These are phyloP conservation scores for Tolypocladium album DNA, from an alignment of 2,329 filamentous ascomycete species.

Conservation along the genomic window DNA sequence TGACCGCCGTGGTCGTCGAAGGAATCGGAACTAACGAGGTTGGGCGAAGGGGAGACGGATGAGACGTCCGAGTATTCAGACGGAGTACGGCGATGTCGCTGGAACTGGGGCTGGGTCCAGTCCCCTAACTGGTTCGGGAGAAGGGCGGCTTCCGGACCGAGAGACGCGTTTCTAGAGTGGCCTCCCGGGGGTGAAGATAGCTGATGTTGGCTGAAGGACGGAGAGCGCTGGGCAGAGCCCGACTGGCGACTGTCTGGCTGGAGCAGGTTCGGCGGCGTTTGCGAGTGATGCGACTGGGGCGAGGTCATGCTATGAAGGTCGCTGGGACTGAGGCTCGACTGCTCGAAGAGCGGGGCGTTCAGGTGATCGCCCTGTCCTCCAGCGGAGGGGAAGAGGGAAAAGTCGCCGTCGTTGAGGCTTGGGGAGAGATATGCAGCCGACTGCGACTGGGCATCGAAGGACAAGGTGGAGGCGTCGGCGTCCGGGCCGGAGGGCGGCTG, in stretches of 20 bases:
- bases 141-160: conserved; percentile 47
- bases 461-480: conserved; percentile 25
- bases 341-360: conserved; percentile 50
- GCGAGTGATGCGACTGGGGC: conserved; percentile 43
- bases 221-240: conserved; percentile 43
- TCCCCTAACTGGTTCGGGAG: conserved; percentile 39
- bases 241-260: conserved; percentile 36
- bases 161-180: conserved; percentile 46
- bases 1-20: conserved; percentile 65
- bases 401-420: conserved; percentile 45
- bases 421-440: conserved; percentile 34
- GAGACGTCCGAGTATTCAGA: conserved; percentile 93
- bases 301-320: conserved; percentile 45
- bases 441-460: conserved; percentile 32
- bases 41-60: conserved; percentile 75
- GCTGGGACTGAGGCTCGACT: conserved; percentile 29
- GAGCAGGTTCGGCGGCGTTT: conserved; percentile 45
- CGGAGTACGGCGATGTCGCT: conserved; percentile 70
- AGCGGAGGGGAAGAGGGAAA: conserved; percentile 51
- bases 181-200: conserved; percentile 37
- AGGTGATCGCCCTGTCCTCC: conserved; percentile 45
- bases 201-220: conserved; percentile 44
- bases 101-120: conserved; percentile 54
- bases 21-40: conserved; percentile 63
- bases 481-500: conserved; percentile 22